Percentiles rank a stretch among this genome's conserved stretches.
Conservation (phyloP, 73 alveolate genomes). For the Tetrahymena elliotti region DNA sequence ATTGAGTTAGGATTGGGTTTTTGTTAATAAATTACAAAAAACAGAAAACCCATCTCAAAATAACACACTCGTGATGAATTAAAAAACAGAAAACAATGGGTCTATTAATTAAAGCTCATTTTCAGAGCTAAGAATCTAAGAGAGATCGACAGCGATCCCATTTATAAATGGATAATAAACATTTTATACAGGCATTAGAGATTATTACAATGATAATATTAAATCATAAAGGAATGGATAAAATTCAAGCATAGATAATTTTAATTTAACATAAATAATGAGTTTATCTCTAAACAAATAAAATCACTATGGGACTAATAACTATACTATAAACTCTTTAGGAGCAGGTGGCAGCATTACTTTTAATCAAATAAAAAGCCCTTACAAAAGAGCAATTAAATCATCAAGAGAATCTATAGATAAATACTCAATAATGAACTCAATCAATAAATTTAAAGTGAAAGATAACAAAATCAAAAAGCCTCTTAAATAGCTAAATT, state of each 20-base stretch:
- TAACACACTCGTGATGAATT: neutral
- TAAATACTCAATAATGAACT: neutral
- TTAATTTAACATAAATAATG: neutral
- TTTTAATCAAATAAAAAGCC: neutral
- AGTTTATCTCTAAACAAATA: neutral
- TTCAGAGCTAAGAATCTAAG: neutral
- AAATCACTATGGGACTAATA: neutral
- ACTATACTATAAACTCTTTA: neutral
- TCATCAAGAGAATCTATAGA: neutral
- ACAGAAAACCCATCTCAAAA: neutral
- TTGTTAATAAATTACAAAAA: neutral
- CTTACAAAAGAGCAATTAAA: neutral
- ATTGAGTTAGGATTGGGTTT: neutral
- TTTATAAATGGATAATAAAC: neutral
- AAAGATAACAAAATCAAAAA: neutral
- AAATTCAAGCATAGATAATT: neutral
- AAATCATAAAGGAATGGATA: neutral
- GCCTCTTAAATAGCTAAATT: neutral
- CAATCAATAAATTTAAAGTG: neutral
- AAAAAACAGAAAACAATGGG: neutral
- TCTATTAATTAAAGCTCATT: neutral
- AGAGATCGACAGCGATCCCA: neutral
- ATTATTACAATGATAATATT: neutral
- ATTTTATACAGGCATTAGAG: neutral
- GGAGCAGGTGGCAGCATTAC: neutral